Evolutionary conservation across 768 basidiomycete genomes (phyloP), one percentile per base, ranked within the genome.

Genomic region (Boletellus ananiceps): DNA sequence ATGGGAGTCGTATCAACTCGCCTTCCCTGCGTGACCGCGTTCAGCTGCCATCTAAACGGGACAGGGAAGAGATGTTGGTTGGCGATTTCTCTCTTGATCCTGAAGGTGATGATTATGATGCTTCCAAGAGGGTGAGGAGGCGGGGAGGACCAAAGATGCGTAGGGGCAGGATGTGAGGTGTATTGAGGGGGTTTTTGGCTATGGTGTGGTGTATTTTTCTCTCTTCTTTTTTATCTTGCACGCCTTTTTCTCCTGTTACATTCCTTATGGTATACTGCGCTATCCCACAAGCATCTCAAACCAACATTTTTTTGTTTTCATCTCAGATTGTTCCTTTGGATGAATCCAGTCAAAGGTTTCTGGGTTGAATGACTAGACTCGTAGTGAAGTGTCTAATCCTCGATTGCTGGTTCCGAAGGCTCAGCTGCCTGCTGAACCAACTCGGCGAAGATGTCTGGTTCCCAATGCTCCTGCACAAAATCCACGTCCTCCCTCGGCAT

Each of bases 401-500:
- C 25, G 1, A 12, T 23, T 11, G 29, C 29, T 29, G 31, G 27
- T 15, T 12, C 27, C 3, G 35, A 21, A 3, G 23, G 23, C 23
- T 25, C 4, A 4, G 23, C 23, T 25, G 50, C 42, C 15, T 50
- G 46, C 7, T 29, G 46, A 7, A 52, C 62, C 29, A 62, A 47
- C 42, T 61, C 38, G 16, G 54, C 38, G 39, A 59, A 66, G 1
- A 60, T 50, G 1, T 63, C 52, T 2, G 64, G 61, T 25, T 83
- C 71, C 88, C 88, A 91, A 45, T 81, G 73, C 47, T 71, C 71
- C 23, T 75, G 69, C 0, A 91, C 93, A 55, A 79, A 82, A 65
- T 95, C 89, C 45, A 96, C 70, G 48, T 83, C 74, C 18, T 85
- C 80, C 40, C 84, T 71, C 0, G 95, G 95, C 62, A 83, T 77